Percentiles rank a stretch among this genome's conserved stretches.
These are phyloP conservation scores for Eutrema salsugineum DNA, from an alignment of 441 rosid genomes.

Conservation along the genomic window DNA sequence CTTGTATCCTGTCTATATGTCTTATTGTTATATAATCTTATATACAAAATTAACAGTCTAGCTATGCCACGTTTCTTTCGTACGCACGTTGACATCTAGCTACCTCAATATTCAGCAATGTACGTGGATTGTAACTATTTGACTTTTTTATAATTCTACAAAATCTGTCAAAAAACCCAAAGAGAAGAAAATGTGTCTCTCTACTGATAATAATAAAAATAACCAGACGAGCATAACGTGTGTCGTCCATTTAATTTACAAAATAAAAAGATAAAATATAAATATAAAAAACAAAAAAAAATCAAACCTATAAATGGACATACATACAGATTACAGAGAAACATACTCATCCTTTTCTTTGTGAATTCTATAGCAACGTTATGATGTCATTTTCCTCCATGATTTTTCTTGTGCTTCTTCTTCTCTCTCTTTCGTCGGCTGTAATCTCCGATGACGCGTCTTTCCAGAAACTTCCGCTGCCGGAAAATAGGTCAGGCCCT, in stretches of 20 bases:
- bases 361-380: neutral
- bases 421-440: constrained; percentile 10
- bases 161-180: neutral
- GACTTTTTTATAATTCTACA: neutral
- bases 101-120: neutral
- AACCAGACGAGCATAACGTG: neutral
- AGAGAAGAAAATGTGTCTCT: neutral
- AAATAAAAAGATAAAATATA: neutral
- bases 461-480: constrained; percentile 29
- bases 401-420: neutral
- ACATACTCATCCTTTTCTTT: too few relatives aligned
- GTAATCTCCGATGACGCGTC: constrained; percentile 13
- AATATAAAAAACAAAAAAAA: neutral
- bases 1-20: too few relatives aligned
- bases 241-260: neutral
- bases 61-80: neutral
- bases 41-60: neutral
- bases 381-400: constrained; percentile 3
- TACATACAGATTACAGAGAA: neutral
- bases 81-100: neutral
- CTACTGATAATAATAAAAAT: neutral
- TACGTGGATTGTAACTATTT: neutral
- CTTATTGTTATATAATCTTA: too few relatives aligned
- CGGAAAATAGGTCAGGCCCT: constrained; percentile 25
- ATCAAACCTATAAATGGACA: neutral